A percentile compares a stretch with the other conserved stretches of the same genome.
Evolutionary conservation across 2,329 filamentous ascomycete genomes (phyloP).

Genomic region (Arthrocladium fulminans): DNA sequence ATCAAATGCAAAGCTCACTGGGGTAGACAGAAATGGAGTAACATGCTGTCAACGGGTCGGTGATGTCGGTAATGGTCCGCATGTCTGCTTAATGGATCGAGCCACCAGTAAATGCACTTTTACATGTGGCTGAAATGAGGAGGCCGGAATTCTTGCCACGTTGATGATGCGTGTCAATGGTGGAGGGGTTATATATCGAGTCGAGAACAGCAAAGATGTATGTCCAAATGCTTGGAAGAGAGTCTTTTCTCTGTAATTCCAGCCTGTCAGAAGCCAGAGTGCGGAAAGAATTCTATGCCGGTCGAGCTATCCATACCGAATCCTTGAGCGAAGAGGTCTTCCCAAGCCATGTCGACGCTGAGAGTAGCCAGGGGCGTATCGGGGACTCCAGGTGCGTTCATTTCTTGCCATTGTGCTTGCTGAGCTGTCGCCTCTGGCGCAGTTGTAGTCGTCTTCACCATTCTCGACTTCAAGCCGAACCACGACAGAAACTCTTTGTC

Average conservation of each 20-base stretch:
- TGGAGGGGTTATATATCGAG: too few relatives aligned
- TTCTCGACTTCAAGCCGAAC: constrained; percentile 21
- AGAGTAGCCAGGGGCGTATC: constrained; percentile 4
- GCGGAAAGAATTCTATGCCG: constrained; percentile 9
- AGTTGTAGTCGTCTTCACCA: constrained; percentile 1
- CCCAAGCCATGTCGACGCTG: constrained; percentile 9
- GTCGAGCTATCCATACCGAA: constrained; percentile 8
- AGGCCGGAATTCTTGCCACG: too few relatives aligned
- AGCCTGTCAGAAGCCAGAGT: constrained; percentile 3
- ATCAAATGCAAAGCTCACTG: too few relatives aligned
- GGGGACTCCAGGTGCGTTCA: background rate
- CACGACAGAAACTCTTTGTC: constrained; percentile 23
- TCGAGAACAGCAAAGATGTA: background rate
- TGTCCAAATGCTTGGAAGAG: background rate
- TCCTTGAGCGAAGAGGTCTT: constrained; percentile 8
- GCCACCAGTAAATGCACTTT: too few relatives aligned
- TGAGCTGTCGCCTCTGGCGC: background rate
- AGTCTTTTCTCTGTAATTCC: background rate
- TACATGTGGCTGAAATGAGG: too few relatives aligned
- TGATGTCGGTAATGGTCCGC: too few relatives aligned
- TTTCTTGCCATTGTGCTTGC: background rate
- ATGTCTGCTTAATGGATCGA: too few relatives aligned
- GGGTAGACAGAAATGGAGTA: too few relatives aligned
- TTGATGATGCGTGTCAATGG: too few relatives aligned
- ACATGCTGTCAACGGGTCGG: too few relatives aligned